Percentiles rank a stretch among this genome's conserved stretches.
Evolutionary conservation across 768 basidiomycete species (phyloP).

Genomic region (Cubamyces lactineus): DNA sequence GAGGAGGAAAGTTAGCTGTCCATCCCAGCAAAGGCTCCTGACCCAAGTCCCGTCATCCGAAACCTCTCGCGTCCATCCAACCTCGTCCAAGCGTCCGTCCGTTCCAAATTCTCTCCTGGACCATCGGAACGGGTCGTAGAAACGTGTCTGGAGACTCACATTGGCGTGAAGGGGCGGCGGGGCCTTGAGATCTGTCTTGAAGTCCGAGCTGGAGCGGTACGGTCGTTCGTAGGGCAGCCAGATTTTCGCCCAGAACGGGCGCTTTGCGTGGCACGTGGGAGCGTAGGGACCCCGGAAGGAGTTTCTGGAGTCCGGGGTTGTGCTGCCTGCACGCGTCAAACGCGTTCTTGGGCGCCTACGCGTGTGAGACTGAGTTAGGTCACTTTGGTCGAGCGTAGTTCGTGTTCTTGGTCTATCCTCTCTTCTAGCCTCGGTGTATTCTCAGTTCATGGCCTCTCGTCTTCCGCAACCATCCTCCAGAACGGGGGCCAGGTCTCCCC

Average conservation of each 20-base stretch:
- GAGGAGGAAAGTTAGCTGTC: constrained; percentile 29
- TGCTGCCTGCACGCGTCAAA: constrained; percentile 9
- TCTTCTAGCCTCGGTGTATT: background rate
- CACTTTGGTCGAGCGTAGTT: background rate
- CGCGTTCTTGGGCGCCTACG: constrained; percentile 16
- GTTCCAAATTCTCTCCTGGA: constrained; percentile 15
- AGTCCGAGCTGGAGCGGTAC: constrained; percentile 39
- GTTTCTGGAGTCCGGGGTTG: constrained; percentile 7
- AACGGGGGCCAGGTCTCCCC: constrained; percentile 26
- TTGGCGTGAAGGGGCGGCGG: constrained; percentile 32
- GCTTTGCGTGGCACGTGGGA: constrained; percentile 17
- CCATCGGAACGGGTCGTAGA: constrained; percentile 3
- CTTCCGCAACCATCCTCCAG: constrained; percentile 42
- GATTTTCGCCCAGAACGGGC: constrained; percentile 25
- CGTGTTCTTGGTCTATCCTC: background rate
- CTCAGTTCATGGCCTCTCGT: constrained; percentile 46
- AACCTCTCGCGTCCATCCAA: constrained; percentile 37
- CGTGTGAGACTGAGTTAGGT: background rate
- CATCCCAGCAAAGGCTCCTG: constrained; percentile 8
- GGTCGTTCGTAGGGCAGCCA: constrained; percentile 14
- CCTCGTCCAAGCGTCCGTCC: constrained; percentile 21
- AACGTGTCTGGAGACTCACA: constrained; percentile 30
- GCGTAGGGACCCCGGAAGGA: constrained; percentile 6
- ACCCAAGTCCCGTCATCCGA: constrained; percentile 36
- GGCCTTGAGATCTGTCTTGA: constrained; percentile 41